A percentile compares a stretch with the other conserved stretches of the same genome.
These are phyloP conservation scores for Suillus variegatus DNA, from an alignment of 768 basidiomycete species.

Conservation along the genomic window DNA sequence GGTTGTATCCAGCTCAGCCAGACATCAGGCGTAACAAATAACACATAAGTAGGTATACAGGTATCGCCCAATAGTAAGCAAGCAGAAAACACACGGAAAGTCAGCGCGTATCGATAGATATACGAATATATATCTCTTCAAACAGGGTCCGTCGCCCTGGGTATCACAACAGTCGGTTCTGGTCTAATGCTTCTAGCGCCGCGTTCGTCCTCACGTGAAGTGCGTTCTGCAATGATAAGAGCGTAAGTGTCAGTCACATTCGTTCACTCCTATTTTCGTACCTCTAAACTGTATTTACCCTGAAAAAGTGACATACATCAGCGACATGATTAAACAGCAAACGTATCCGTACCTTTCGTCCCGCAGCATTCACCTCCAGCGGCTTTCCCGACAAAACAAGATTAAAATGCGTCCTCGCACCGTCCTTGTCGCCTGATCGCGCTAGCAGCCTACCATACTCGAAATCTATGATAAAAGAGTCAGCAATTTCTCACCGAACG, in stretches of 20 bases:
- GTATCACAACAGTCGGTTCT: background rate
- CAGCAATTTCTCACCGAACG: background rate
- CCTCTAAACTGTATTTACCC: conserved; percentile 86
- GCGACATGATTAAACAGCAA: background rate
- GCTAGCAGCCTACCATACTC: conserved; percentile 84
- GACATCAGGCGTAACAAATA: background rate
- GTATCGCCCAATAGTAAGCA: background rate
- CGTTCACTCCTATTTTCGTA: conserved; percentile 28
- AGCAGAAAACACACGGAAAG: background rate
- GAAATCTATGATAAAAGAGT: conserved; percentile 55
- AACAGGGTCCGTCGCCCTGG: background rate
- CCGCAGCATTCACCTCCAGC: conserved; percentile 63
- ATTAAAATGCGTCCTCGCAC: conserved; percentile 73
- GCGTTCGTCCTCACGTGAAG: conserved; percentile 2
- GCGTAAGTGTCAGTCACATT: background rate
- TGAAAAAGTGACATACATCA: conserved; percentile 17
- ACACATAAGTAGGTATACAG: background rate
- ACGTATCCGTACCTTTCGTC: conserved; percentile 44
- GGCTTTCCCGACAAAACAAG: conserved; percentile 81
- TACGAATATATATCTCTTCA: background rate
- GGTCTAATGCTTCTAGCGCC: conserved; percentile 2
- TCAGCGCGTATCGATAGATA: background rate
- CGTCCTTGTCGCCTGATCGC: conserved; percentile 59
- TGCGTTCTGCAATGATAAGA: background rate
- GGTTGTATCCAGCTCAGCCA: background rate